These are phyloP conservation scores for Cladophialophora yegresii DNA, from an alignment of 2,329 filamentous ascomycete genomes.

Conservation along the genomic window DNA sequence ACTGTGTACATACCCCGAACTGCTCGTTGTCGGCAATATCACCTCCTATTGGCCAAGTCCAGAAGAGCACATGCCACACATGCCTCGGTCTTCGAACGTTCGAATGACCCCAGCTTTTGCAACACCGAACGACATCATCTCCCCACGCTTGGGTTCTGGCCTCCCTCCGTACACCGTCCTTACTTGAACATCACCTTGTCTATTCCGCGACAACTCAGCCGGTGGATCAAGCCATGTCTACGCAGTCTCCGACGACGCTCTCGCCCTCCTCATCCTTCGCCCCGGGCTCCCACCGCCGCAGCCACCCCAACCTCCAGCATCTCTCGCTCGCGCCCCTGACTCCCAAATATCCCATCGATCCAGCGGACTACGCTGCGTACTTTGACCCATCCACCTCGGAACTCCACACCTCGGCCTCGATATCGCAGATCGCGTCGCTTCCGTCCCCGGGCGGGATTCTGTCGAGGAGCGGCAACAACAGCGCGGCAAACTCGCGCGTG, in stretches of 20 bases:
- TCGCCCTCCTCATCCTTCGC: constrained; percentile 36
- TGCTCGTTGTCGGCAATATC: background rate
- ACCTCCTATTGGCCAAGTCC: background rate
- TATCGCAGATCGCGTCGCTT: constrained; percentile 37
- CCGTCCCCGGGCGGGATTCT: constrained; percentile 36
- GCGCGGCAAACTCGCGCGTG: constrained; percentile 10
- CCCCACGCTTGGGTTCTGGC: background rate
- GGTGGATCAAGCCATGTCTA: background rate
- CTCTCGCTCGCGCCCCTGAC: constrained; percentile 64
- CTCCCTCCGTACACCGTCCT: no score
- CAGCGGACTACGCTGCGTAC: constrained; percentile 42
- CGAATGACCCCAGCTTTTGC: no score
- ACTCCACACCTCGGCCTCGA: constrained; percentile 43
- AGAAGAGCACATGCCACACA: constrained; percentile 16
- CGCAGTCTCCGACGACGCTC: constrained; percentile 24
- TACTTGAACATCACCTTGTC: background rate
- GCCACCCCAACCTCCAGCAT: constrained; percentile 60
- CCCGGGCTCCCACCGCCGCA: constrained; percentile 49
- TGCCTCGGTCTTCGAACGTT: constrained; percentile 16
- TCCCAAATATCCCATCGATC: constrained; percentile 55
- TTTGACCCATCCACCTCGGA: constrained; percentile 41
- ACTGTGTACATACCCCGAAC: no score
- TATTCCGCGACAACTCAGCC: background rate
- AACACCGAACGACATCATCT: constrained; percentile 1
- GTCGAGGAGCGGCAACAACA: constrained; percentile 18